A percentile compares a stretch with the other conserved stretches of the same genome.
Evolutionary conservation across 176 grass and related monocot genomes (phyloP).

Genomic region (Canna indica): DNA sequence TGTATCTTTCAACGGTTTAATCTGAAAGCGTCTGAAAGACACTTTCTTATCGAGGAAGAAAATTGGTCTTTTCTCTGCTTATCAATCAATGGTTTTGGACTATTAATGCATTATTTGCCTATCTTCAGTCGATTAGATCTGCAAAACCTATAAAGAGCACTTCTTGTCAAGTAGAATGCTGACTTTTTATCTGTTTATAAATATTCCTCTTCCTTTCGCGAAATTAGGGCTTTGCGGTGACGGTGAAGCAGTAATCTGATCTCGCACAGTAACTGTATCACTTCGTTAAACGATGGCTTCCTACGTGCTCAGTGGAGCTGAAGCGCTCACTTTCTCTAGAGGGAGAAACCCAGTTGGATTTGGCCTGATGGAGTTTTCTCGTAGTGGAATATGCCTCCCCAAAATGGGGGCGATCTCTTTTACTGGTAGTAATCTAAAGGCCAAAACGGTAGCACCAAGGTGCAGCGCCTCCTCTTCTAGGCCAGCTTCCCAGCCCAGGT

Average conservation of each 20-base stretch:
- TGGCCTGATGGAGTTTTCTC: slow-evolving; percentile 22
- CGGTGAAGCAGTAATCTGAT: no score
- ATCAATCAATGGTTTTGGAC: no score
- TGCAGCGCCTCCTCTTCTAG: slow-evolving; percentile 43
- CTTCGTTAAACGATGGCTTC: slow-evolving; percentile 23
- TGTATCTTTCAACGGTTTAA: no score
- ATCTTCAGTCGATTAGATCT: no score
- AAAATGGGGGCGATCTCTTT: slow-evolving; percentile 22
- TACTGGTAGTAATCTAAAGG: background rate
- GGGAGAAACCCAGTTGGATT: slow-evolving; percentile 17
- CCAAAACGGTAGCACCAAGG: slow-evolving; percentile 16
- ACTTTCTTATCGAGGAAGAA: no score
- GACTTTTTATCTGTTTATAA: no score
- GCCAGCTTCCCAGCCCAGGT: slow-evolving; percentile 46
- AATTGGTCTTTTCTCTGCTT: no score
- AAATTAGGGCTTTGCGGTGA: background rate
- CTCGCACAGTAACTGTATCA: no score
- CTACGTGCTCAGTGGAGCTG: slow-evolving; percentile 31
- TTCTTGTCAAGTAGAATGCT: no score
- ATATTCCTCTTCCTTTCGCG: background rate
- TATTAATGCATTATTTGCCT: no score
- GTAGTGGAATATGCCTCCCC: slow-evolving; percentile 14
- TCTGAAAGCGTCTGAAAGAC: no score
- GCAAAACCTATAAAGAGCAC: no score
- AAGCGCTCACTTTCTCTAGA: slow-evolving; percentile 25